These are phyloP conservation scores for Xerocomus minutiporus DNA, from an alignment of 1,284 basidiomycete species.

Conservation along the genomic window DNA sequence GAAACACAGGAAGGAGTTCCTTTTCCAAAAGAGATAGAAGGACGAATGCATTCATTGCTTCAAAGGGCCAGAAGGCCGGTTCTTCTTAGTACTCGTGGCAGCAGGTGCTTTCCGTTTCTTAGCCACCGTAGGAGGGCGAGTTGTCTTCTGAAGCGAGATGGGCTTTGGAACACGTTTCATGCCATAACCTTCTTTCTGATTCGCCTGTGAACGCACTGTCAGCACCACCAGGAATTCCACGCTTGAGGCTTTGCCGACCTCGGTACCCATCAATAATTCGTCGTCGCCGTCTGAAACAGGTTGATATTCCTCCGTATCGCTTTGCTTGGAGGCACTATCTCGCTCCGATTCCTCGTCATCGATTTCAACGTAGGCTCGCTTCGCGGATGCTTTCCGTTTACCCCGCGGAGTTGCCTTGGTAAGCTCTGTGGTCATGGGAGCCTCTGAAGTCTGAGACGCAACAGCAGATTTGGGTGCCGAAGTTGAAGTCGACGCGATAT, in stretches of 20 bases:
- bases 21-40: neutral
- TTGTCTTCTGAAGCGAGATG: conserved; percentile 7
- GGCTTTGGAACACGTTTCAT: conserved; percentile 21
- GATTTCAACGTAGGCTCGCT: conserved; percentile 33
- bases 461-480: conserved; percentile 10
- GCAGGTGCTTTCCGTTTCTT: conserved; percentile 23
- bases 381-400: conserved; percentile 22
- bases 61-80: conserved; percentile 6
- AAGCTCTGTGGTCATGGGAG: neutral
- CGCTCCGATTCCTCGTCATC: conserved; percentile 26
- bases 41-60: conserved; percentile 8
- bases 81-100: conserved; percentile 12
- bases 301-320: conserved; percentile 17
- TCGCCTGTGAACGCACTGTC: conserved; percentile 26
- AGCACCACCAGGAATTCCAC: conserved; percentile 1
- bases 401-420: conserved; percentile 9
- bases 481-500: conserved; percentile 9
- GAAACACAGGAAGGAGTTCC: neutral
- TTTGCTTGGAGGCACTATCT: conserved; percentile 18
- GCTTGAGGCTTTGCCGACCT: conserved; percentile 34
- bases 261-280: conserved; percentile 51
- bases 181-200: conserved; percentile 35
- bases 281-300: conserved; percentile 47
- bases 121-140: conserved; percentile 3
- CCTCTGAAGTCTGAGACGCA: conserved; percentile 10